Conservation (phyloP, 1,284 basidiomycete species). For the Papiliotrema laurentii region DNA sequence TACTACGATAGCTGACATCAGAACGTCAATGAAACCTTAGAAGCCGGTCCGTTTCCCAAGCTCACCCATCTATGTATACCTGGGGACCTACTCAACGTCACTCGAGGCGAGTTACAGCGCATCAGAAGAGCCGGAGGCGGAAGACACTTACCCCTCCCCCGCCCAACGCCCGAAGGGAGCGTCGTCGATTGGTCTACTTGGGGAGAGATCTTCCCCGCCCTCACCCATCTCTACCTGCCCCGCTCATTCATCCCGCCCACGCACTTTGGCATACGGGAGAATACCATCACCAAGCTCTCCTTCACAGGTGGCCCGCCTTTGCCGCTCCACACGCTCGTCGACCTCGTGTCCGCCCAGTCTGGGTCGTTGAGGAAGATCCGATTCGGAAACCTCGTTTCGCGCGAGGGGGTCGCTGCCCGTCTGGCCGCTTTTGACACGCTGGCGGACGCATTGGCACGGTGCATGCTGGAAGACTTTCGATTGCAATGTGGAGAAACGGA, state of each 20-base stretch:
- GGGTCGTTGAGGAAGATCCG: slow-evolving; percentile 13
- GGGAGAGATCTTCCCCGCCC: slow-evolving; percentile 14
- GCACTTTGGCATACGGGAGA: neutral
- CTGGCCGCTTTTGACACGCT: slow-evolving; percentile 6
- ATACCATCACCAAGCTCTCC: slow-evolving; percentile 13
- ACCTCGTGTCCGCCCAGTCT: slow-evolving; percentile 11
- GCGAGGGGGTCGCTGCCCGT: neutral
- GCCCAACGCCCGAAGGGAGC: slow-evolving; percentile 7
- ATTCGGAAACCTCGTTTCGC: slow-evolving; percentile 17
- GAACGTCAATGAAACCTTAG: slow-evolving; percentile 17
- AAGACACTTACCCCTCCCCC: slow-evolving; percentile 12
- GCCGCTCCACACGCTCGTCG: slow-evolving; percentile 10
- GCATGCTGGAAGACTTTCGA: neutral
- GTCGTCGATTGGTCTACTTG: slow-evolving; percentile 17
- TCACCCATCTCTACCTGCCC: slow-evolving; percentile 29
- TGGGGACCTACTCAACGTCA: slow-evolving; percentile 19
- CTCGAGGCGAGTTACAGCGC: slow-evolving; percentile 4
- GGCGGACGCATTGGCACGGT: neutral
- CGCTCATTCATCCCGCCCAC: slow-evolving; percentile 17
- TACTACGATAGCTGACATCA: neutral
- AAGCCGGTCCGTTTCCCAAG: slow-evolving; percentile 11
- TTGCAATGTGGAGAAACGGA: neutral
- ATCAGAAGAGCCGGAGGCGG: slow-evolving; percentile 6
- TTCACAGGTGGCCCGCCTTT: slow-evolving; percentile 23
- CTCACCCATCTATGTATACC: slow-evolving; percentile 31